Evolutionary conservation across 23 red algal genomes (phyloP).

Genomic region (Gracilariopsis chorda): DNA sequence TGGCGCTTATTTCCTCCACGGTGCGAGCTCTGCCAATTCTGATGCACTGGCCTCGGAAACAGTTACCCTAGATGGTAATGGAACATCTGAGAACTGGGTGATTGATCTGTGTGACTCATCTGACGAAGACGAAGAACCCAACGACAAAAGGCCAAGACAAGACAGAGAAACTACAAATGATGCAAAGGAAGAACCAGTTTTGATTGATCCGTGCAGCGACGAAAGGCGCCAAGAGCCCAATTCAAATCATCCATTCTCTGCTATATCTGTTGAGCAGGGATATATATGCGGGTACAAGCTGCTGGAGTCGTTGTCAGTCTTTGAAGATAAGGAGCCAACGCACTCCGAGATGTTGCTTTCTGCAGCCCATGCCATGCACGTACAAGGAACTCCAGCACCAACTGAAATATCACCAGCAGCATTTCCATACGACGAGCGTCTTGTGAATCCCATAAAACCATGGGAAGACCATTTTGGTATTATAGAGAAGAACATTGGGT

Average conservation of each 20-base stretch:
- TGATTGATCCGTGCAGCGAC: neutral
- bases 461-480: conserved; percentile 63
- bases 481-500: conserved; percentile 48
- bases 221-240: neutral
- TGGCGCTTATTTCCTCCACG: conserved; percentile 60
- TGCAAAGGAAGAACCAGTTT: conserved; percentile 14
- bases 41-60: neutral
- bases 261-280: conserved; percentile 11
- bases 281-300: conserved; percentile 49
- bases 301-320: conserved; percentile 25
- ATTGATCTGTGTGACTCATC: conserved; percentile 5
- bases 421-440: conserved; percentile 34
- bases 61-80: neutral
- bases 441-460: conserved; percentile 27
- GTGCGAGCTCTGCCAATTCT: neutral
- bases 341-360: conserved; percentile 55
- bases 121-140: neutral
- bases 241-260: neutral
- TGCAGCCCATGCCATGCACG: conserved; percentile 66
- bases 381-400: neutral
- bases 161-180: neutral
- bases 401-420: conserved; percentile 11
- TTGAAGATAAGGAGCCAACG: conserved; percentile 48
- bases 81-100: neutral
- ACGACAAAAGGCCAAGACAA: neutral